Conservation (phyloP, 306 rosid species). For the Cyclanthera cordifolia region DNA sequence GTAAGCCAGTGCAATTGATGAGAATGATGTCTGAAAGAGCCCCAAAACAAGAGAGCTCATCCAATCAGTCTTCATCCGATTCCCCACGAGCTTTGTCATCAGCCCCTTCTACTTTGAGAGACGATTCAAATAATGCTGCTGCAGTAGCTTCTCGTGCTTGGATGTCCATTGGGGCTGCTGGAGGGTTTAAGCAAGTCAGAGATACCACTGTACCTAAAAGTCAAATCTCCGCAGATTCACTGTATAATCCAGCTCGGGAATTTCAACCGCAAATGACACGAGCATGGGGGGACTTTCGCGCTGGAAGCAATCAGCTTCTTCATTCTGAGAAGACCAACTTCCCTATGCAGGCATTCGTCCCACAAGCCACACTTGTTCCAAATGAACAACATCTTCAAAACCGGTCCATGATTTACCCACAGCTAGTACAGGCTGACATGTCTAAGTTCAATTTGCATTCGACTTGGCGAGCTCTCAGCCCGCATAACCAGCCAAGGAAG, state of each 20-base stretch:
- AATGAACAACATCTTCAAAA: conserved; percentile 47
- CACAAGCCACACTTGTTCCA: conserved; percentile 38
- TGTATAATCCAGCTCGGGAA: conserved; percentile 58
- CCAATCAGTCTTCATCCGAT: conserved; percentile 45
- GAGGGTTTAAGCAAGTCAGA: conserved; percentile 61
- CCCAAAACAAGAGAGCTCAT: conserved; percentile 54
- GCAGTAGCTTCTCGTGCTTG: conserved; percentile 94
- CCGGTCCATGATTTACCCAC: conserved; percentile 61
- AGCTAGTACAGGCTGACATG: conserved; percentile 55
- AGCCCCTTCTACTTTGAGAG: conserved; percentile 44
- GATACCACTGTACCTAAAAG: conserved; percentile 53
- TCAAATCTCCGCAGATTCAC: conserved; percentile 67
- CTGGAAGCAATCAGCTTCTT: conserved; percentile 47
- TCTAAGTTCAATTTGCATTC: conserved; percentile 73
- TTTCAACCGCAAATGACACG: conserved; percentile 46
- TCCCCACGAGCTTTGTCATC: conserved; percentile 39
- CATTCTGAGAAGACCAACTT: conserved; percentile 50
- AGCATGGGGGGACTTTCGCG: conserved; percentile 43
- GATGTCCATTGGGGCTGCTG: conserved; percentile 96
- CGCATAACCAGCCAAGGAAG: conserved; percentile 55
- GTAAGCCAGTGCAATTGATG: conserved; percentile 80
- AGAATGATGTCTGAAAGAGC: conserved; percentile 55
- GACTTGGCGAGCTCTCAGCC: conserved; percentile 54
- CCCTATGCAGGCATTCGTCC: conserved; percentile 52
- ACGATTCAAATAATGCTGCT: conserved; percentile 56